Base-by-base conservation (phyloP, 73 alveolate genomes). In the Uronychia setigera region DNA sequence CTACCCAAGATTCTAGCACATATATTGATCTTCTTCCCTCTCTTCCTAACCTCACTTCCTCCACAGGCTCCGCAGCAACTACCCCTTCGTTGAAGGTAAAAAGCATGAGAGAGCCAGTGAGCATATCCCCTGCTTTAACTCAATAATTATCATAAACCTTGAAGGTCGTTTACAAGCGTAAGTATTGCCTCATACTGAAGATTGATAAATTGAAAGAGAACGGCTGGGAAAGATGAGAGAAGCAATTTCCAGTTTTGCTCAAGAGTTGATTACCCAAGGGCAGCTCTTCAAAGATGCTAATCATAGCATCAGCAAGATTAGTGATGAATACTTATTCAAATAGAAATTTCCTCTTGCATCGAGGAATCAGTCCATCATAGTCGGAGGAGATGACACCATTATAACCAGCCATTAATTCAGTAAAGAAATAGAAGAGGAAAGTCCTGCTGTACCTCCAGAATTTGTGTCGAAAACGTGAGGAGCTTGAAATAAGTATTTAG, bases 211-310 rank as follows among this genome's bases (percentile, higher is more conserved):
- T 11, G 67, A 46, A 19, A 46, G 67, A 46, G 67, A 46, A 5
- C 5, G 67, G 19, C 67, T 46, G 67, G n/a, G 67, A 11, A 46
- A 46, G 19, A 46, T 46, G 67, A 11, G 67, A 46, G 67, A 46
- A 5, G 67, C 67, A 46, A 46, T 46, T 11, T 46, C 67, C 5
- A 46, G 67, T 19, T 46, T 46, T 46, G 67, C 67, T 19, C 67
- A 46, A 11, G 67, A 46, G 67, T 19, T 46, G 5, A 46, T 46
- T 19, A 11, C 67, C n/a, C 67, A 46, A 46, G 67, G 67, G 67
- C 67, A 46, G 67, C 67, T 46, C 67, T 46, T 46, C 67, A 46
- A 46, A 46, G 67, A 46, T 46, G 67, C 67, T 5, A 46, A 46
- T 19, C 67, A 46, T 19, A 46, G 67, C 67, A 46, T 46, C 67